Base-by-base conservation (phyloP, 2,329 filamentous ascomycete species). In the Epichloe gansuensis region DNA sequence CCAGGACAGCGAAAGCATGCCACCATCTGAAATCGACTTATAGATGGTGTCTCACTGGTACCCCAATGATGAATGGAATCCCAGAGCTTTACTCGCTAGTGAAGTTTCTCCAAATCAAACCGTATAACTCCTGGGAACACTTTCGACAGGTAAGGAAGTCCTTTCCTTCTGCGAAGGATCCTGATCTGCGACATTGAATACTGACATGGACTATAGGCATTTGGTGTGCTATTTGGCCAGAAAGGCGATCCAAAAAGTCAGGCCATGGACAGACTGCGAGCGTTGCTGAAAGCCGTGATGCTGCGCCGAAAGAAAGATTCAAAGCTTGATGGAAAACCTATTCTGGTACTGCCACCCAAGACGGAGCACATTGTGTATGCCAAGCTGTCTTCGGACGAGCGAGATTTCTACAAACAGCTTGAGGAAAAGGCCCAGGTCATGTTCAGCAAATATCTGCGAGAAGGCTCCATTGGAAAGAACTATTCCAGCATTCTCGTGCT, bases 61-160 rank as follows among this genome's bases (percentile, higher is more conserved):
- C 88, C 0, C 88, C 88, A 0, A 91, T 94, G 75, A 93, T 93
- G 85, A 95, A 95, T 60, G 81, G 77, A 12, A 81, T 91, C 3
- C 73, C 79, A 25, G 91, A 96, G 60, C 73, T 95, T 3, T 90
- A 80, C 61, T 86, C 88, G 0, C 70, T 95, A 21, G 74, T 95
- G 45, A 77, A 80, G 2, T 96, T 95, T 61, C 73, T 95, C 15
- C 75, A 76, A 2, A 91, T 94, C 62, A 76, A 76, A 55, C 89
- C 88, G 2, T 95, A 93, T 65, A 80, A 78, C 59, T 72, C 78
- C 13, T 78, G 77, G 69, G 70, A 77, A 0, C 69, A 71, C 23
- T 95, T 94, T 65, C 76, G 75, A 43, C 57, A 61, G 52, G 75
- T 79, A 67, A 63, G 73, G 67, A 23, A 23, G 8, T 4, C 31